phyloP scores from a whole-genome alignment of 176 grass and related monocot genomes.

The Raddia guianensis region DNA sequence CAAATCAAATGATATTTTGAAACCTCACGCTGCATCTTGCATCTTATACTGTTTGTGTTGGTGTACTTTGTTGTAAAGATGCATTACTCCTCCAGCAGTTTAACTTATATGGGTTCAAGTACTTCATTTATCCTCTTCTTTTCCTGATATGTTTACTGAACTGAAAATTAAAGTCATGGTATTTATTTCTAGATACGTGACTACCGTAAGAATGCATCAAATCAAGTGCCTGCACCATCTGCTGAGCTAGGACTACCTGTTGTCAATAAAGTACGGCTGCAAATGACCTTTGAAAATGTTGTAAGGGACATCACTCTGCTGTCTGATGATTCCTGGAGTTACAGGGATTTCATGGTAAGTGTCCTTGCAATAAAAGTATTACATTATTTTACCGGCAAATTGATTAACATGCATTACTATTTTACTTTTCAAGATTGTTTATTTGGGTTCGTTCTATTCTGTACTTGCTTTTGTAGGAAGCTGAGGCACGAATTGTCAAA shows the following conservation, averaged over 20 bases:
- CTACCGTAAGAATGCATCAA: slow-evolving; percentile 62
- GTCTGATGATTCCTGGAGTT: slow-evolving; percentile 98
- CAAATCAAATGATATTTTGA: neutral
- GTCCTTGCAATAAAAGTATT: slow-evolving; percentile 27
- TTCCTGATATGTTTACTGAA: slow-evolving; percentile 11
- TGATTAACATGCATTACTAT: neutral
- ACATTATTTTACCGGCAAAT: slow-evolving; percentile 27
- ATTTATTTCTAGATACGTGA: slow-evolving; percentile 65
- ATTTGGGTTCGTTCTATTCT: slow-evolving; percentile 35
- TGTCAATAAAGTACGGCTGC: slow-evolving; percentile 78
- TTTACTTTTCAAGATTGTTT: neutral
- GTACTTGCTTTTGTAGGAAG: slow-evolving; percentile 67
- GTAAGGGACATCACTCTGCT: slow-evolving; percentile 79
- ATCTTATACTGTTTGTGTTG: slow-evolving; percentile 14
- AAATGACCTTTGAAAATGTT: slow-evolving; percentile 98
- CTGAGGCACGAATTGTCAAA: slow-evolving; percentile 87
- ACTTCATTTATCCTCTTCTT: neutral
- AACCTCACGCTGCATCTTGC: slow-evolving; percentile 2
- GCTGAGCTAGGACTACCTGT: slow-evolving; percentile 58
- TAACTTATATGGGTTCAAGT: slow-evolving; percentile 2
- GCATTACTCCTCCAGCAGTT: slow-evolving; percentile 28
- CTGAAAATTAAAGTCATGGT: slow-evolving; percentile 21
- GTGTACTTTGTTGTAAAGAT: slow-evolving; percentile 20
- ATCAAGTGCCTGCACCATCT: slow-evolving; percentile 56
- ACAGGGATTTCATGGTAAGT: slow-evolving; percentile 94